These are phyloP conservation scores for Rubroshorea leprosula DNA, from an alignment of 345 rosid species.

Conservation along the genomic window DNA sequence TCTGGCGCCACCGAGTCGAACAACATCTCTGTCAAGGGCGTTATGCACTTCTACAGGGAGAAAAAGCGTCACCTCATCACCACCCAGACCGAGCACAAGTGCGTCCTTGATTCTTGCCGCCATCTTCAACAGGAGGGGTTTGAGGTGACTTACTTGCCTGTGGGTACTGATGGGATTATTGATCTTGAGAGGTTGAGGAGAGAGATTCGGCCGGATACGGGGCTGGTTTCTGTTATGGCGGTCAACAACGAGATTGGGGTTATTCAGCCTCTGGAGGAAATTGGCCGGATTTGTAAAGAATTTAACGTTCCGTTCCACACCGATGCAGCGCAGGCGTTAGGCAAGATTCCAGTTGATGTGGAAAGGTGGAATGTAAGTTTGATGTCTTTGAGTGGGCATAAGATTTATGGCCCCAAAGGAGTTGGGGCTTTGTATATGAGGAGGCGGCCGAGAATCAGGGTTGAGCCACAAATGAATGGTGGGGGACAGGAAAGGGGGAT, in stretches of 20 bases:
- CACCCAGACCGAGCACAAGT: conserved; percentile 95
- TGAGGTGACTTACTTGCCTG: conserved; percentile 81
- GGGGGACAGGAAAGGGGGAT: conserved; percentile 99
- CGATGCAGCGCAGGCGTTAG: conserved; percentile 92
- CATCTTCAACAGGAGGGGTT: conserved; percentile 95
- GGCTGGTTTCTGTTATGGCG: conserved; percentile 86
- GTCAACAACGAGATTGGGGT: conserved; percentile 97
- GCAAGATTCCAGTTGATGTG: conserved; percentile 87
- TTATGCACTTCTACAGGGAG: conserved; percentile 85
- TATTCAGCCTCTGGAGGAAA: conserved; percentile 89
- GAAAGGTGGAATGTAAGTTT: conserved; percentile 85
- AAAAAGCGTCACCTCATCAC: conserved; percentile 88
- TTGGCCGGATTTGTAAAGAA: conserved; percentile 77
- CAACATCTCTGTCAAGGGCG: conserved; percentile 79
- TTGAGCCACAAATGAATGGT: conserved; percentile 91
- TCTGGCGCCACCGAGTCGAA: conserved; percentile 97
- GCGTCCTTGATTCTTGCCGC: conserved; percentile 90
- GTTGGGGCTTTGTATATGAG: conserved; percentile 88
- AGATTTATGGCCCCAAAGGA: conserved; percentile 90
- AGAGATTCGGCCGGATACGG: conserved; percentile 76
- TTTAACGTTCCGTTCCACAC: conserved; percentile 76
- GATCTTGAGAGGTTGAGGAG: conserved; percentile 57
- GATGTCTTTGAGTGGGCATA: conserved; percentile 94
- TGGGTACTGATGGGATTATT: conserved; percentile 59
- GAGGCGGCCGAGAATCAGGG: conserved; percentile 72